Conservation (phyloP, 1,284 basidiomycete genomes). For the Salmacisia buchloeana region DNA sequence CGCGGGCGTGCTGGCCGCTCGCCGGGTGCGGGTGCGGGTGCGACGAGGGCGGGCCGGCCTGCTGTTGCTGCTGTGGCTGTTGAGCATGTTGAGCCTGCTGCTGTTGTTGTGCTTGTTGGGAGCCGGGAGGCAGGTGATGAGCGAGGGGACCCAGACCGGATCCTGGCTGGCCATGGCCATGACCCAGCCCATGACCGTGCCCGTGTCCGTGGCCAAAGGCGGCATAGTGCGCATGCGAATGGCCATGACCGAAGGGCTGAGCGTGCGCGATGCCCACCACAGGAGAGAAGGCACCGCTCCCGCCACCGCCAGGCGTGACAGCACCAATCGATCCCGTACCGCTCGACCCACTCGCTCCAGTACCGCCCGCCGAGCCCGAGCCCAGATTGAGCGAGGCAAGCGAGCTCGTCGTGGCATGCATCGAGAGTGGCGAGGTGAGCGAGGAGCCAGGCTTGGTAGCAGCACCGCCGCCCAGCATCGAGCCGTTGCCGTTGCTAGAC, state of each 20-base stretch:
- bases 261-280: conserved; percentile 18
- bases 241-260: conserved; percentile 1
- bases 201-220: too few relatives aligned
- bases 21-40: neutral
- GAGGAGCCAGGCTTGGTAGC: neutral
- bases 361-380: neutral
- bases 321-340: neutral
- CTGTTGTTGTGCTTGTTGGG: too few relatives aligned
- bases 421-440: neutral
- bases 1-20: neutral
- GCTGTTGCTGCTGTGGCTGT: neutral
- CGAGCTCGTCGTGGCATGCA: conserved; percentile 20
- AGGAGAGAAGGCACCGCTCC: conserved; percentile 28
- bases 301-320: neutral
- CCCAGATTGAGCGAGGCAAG: conserved; percentile 33
- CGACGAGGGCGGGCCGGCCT: neutral
- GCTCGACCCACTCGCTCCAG: neutral
- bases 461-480: neutral
- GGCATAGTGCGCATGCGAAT: too few relatives aligned
- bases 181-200: too few relatives aligned
- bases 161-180: too few relatives aligned
- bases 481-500: neutral
- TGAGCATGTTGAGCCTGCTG: neutral
- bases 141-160: too few relatives aligned
- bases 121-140: too few relatives aligned